These are phyloP conservation scores for Stylonectria norvegica DNA, from an alignment of 2,329 filamentous ascomycete species.

Conservation along the genomic window DNA sequence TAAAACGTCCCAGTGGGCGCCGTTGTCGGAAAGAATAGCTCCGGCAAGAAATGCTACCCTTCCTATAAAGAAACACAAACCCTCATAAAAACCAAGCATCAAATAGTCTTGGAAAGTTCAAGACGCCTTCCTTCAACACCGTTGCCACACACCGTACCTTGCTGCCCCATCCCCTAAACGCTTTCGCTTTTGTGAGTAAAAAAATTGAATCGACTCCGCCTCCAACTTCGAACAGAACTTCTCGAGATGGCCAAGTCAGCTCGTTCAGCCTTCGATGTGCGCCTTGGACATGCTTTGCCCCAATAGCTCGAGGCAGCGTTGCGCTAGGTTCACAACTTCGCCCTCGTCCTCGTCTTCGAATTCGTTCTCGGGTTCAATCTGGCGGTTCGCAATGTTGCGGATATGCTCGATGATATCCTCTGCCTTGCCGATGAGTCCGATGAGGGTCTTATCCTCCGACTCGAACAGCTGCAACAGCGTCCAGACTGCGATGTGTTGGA, in stretches of 20 bases:
- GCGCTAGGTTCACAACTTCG: conserved; percentile 87
- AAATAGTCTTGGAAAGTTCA: conserved; percentile 26
- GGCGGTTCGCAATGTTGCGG: conserved; percentile 83
- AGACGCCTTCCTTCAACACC: conserved; percentile 33
- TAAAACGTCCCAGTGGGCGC: conserved; percentile 13
- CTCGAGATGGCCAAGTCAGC: neutral
- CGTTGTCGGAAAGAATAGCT: conserved; percentile 18
- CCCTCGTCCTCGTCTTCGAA: conserved; percentile 87
- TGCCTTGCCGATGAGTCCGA: conserved; percentile 82
- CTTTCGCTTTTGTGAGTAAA: conserved; percentile 26
- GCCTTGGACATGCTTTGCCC: conserved; percentile 73
- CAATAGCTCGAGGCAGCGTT: conserved; percentile 82
- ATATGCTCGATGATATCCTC: conserved; percentile 92
- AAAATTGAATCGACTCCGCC: conserved; percentile 11
- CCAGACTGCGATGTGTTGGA: conserved; percentile 99
- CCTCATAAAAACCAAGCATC: conserved; percentile 22
- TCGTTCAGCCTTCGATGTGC: conserved; percentile 70
- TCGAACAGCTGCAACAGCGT: conserved; percentile 92
- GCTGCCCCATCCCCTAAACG: conserved; percentile 18
- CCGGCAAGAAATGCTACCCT: conserved; percentile 19
- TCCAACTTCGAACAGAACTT: neutral
- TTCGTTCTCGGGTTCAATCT: conserved; percentile 81
- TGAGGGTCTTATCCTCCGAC: conserved; percentile 87
- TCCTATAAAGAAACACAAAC: conserved; percentile 20
- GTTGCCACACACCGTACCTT: conserved; percentile 19